Evolutionary conservation across 306 rosid species (phyloP), one percentile per base, ranked within the genome.

Genomic region (Amphicarpaea edgeworthii): DNA sequence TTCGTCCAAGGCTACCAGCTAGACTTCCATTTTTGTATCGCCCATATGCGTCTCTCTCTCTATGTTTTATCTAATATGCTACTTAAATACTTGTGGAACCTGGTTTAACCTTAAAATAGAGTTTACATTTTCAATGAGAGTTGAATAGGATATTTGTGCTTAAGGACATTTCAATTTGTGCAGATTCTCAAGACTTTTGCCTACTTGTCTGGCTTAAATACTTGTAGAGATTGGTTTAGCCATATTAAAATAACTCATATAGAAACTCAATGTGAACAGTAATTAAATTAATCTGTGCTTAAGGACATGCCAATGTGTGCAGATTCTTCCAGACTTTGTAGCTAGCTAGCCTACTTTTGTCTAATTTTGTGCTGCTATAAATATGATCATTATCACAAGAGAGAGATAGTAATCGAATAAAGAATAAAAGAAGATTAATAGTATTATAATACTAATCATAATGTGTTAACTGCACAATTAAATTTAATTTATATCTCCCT

Each of bases 21-120:
- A 62, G 77, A 83, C 26, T 74, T 85, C 79, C 77, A 77, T 78
- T 50, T 75, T 47, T 47, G 45, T 66, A 51, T 50, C 59, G 47
- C 45, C 34, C 41, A 65, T 73, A 23, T 65, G 49, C 60, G 23
- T 60, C 37, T 68, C 17, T 66, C 17, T 66, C 5, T 24, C 17
- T 26, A 30, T 74, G 47, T 21, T 30, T 6, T 2, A 53, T 66
- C 42, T 16, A 10, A 43, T 43, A 40, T 60, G 21, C 41, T 32
- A 8, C 49, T 40, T 17, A 47, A 77, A 43, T 43, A 28, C 61
- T 41, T 62, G 69, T 15, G 12, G 50, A 82, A 64, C 64, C 70
- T 16, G 19, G 46, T 76, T 75, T 68, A 43, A 69, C 70, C 66
- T 6, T 61, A 51, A 68, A 47, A 57, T 20, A 20, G 24, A 3